Percentiles rank a stretch among this genome's conserved stretches.
These are phyloP conservation scores for Capsella rubella DNA, from an alignment of 441 rosid species.

Conservation along the genomic window DNA sequence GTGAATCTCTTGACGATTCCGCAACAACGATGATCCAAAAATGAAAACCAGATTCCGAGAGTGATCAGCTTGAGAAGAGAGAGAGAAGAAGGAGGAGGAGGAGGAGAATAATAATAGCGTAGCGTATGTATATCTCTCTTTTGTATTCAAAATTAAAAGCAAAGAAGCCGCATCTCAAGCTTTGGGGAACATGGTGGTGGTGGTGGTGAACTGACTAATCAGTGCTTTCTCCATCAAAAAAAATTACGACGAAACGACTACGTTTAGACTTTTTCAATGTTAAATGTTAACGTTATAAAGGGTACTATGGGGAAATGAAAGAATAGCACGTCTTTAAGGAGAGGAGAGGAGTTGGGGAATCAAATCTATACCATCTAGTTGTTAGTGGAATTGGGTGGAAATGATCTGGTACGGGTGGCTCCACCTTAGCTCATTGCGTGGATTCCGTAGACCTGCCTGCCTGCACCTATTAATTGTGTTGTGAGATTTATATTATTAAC, in stretches of 20 bases:
- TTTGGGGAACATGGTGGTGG: conserved; percentile 23
- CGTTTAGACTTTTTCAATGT: conserved; percentile 28
- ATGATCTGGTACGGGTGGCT: conserved; percentile 36
- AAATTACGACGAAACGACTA: conserved; percentile 14
- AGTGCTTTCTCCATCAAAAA: conserved; percentile 6
- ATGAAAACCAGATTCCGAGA: neutral
- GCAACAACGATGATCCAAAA: conserved; percentile 12
- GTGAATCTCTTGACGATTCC: conserved; percentile 14
- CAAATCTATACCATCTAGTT: no score
- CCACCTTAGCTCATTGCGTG: conserved; percentile 18
- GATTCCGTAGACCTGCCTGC: neutral
- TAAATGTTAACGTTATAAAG: no score
- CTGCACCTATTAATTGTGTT: conserved; percentile 21
- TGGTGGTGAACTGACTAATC: neutral
- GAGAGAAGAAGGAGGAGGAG: neutral
- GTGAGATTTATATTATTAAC: neutral
- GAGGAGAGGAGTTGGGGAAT: no score
- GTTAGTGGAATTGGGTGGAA: conserved; percentile 31
- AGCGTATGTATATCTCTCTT: neutral
- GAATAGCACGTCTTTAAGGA: no score
- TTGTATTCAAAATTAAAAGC: conserved; percentile 21
- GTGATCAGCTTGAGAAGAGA: conserved; percentile 14
- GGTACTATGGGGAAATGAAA: no score
- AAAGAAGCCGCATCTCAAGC: conserved; percentile 29
- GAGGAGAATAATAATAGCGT: neutral